Evolutionary conservation across 768 basidiomycete genomes (phyloP).

Genomic region (Leccinellum rugosiceps): DNA sequence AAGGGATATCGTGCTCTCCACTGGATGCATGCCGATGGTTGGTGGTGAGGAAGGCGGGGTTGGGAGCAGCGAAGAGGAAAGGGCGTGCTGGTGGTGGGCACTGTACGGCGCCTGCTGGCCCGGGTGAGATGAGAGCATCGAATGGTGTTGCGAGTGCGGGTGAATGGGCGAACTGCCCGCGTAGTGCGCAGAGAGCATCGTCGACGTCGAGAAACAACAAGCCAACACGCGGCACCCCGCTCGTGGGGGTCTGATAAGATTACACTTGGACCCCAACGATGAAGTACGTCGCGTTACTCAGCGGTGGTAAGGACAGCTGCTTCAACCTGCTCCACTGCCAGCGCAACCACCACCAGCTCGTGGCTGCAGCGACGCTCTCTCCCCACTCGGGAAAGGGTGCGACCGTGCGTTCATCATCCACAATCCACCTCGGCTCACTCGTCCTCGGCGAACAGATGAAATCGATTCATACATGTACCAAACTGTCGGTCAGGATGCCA

Average conservation of each 20-base stretch:
- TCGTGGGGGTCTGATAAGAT: conserved; percentile 25
- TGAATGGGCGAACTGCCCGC: conserved; percentile 15
- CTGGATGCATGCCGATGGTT: conserved; percentile 31
- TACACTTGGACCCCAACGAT: conserved; percentile 40
- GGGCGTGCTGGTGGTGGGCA: conserved; percentile 24
- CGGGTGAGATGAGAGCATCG: conserved; percentile 25
- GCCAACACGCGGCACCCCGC: conserved; percentile 6
- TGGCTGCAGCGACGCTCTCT: conserved; percentile 85
- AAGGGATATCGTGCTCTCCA: conserved; percentile 50
- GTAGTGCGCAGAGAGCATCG: conserved; percentile 71
- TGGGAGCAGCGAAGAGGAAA: conserved; percentile 32
- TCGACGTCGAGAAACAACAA: not conserved
- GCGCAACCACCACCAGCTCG: conserved; percentile 79
- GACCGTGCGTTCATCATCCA: conserved; percentile 37
- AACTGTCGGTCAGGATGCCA: conserved; percentile 96
- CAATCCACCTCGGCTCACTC: conserved; percentile 1
- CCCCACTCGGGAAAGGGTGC: conserved; percentile 84
- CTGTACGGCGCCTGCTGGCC: conserved; percentile 21
- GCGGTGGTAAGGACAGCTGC: conserved; percentile 97
- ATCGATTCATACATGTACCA: conserved; percentile 98
- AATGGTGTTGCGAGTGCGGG: conserved; percentile 22
- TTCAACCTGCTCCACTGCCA: conserved; percentile 91
- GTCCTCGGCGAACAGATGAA: conserved; percentile 66
- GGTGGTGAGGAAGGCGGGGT: conserved; percentile 34
- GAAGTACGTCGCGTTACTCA: conserved; percentile 93